phyloP scores from a whole-genome alignment of 257 asterid genomes.

The Anisodus tanguticus region DNA sequence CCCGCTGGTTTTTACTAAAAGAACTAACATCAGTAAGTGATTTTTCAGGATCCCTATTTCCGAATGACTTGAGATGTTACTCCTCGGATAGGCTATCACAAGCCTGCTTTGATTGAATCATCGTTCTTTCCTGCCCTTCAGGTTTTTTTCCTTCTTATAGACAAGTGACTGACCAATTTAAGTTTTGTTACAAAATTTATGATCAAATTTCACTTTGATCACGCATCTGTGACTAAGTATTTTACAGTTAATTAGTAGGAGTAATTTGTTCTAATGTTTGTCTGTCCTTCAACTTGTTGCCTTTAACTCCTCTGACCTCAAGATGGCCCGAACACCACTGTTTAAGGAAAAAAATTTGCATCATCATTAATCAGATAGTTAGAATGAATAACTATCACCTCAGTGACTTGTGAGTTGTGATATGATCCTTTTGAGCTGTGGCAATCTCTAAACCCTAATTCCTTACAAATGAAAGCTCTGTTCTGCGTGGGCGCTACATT shows the following conservation, averaged over 20 bases:
- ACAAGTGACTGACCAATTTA: neutral
- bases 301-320: neutral
- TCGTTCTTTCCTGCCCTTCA: constrained; percentile 96
- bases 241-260: neutral
- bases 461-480: neutral
- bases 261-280: neutral
- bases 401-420: neutral
- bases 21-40: constrained; percentile 20
- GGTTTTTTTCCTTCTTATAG: constrained; percentile 48
- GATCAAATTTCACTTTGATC: constrained; percentile 12
- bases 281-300: constrained; percentile 17
- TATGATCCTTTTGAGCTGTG: neutral
- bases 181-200: constrained; percentile 5
- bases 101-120: constrained; percentile 95
- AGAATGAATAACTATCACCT: neutral
- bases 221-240: neutral
- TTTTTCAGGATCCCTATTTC: constrained; percentile 89
- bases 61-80: constrained; percentile 99
- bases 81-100: constrained; percentile 85
- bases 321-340: neutral
- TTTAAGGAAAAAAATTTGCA: too few species aligned
- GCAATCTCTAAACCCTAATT: neutral
- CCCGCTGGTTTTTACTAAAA: neutral
- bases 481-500: neutral
- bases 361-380: neutral